phyloP scores from a whole-genome alignment of 441 rosid species.

The Metrosideros polymorpha region DNA sequence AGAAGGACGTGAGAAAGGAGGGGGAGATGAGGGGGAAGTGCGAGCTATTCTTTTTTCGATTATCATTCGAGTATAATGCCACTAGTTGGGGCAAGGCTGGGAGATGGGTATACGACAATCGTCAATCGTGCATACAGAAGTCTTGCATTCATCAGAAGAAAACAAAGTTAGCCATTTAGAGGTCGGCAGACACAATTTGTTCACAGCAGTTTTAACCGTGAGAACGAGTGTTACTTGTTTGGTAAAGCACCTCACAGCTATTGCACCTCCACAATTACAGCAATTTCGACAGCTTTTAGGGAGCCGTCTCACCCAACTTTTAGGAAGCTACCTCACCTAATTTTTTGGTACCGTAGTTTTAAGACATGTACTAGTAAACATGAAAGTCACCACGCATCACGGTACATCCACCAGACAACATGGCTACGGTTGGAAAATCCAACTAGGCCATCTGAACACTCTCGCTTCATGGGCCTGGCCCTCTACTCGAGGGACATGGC shows the following conservation, averaged over 20 bases:
- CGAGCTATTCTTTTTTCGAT: neutral
- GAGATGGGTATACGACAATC: neutral
- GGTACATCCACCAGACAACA: neutral
- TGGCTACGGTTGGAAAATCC: neutral
- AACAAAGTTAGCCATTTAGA: neutral
- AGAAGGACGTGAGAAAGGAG: neutral
- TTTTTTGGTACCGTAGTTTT: neutral
- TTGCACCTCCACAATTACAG: neutral
- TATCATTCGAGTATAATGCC: neutral
- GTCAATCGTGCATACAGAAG: neutral
- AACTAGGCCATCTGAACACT: neutral
- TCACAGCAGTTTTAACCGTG: neutral
- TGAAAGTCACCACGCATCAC: neutral
- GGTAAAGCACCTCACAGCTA: neutral
- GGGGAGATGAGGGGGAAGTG: neutral
- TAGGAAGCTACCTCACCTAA: neutral
- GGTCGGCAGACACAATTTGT: fast-evolving
- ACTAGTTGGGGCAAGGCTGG: neutral
- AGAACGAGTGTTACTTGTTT: neutral
- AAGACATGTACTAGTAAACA: neutral
- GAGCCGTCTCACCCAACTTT: neutral
- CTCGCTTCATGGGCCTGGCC: neutral
- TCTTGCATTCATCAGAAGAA: too few species aligned
- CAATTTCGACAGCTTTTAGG: neutral
- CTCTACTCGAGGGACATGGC: neutral